These are phyloP conservation scores for Auricularia sp. DNA, from an alignment of 768 basidiomycete species.

Conservation along the genomic window DNA sequence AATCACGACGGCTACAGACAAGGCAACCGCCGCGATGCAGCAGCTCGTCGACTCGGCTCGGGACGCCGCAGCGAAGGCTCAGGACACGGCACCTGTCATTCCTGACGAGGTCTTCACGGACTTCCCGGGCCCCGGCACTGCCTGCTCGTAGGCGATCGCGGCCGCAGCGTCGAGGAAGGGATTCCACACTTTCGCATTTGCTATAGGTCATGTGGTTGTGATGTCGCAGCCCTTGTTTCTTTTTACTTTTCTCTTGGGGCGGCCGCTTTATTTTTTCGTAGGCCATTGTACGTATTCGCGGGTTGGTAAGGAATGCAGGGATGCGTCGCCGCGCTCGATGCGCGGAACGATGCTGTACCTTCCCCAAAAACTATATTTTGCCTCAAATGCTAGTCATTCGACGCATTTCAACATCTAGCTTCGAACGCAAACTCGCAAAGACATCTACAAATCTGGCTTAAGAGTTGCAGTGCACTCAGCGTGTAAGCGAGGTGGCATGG, in stretches of 20 bases:
- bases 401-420: too few relatives aligned
- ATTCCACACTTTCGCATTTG: neutral
- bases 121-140: neutral
- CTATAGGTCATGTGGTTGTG: neutral
- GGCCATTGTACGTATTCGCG: neutral
- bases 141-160: neutral
- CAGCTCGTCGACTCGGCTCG: neutral
- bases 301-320: neutral
- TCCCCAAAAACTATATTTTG: too few relatives aligned
- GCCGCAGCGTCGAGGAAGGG: neutral
- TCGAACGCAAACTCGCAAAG: too few relatives aligned
- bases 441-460: too few relatives aligned
- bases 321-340: neutral
- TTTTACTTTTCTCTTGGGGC: neutral
- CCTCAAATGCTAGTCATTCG: too few relatives aligned
- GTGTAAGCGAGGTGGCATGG: too few relatives aligned
- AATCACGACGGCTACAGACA: neutral
- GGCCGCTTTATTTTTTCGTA: neutral
- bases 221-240: neutral
- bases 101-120: conserved; percentile 2
- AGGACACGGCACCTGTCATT: neutral
- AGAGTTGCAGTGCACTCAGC: too few relatives aligned
- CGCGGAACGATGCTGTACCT: too few relatives aligned
- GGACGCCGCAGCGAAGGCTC: neutral
- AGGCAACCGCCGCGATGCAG: neutral